These are phyloP conservation scores for Tilletiaria anomala DNA, from an alignment of 1,284 basidiomycete species.

Conservation along the genomic window DNA sequence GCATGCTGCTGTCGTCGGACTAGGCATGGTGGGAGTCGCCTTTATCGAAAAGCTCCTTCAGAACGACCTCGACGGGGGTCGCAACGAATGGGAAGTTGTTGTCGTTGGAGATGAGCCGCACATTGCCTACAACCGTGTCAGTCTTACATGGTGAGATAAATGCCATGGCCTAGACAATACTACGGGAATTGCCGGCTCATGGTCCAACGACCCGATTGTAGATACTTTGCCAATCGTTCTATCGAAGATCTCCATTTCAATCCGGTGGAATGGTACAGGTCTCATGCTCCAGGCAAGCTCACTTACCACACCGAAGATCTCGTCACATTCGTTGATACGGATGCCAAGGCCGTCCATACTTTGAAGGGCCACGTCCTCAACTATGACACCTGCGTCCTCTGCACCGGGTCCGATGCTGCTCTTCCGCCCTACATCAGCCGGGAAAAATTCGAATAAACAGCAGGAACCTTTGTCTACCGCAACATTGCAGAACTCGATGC, in stretches of 20 bases:
- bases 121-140: constrained; percentile 51
- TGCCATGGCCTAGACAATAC: too few relatives aligned
- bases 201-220: too few relatives aligned
- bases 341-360: constrained; percentile 45
- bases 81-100: constrained; percentile 16
- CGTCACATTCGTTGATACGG: constrained; percentile 46
- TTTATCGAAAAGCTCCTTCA: constrained; percentile 30
- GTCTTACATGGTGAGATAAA: too few relatives aligned
- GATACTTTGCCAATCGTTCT: constrained; percentile 53
- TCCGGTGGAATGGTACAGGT: constrained; percentile 49
- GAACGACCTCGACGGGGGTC: constrained; percentile 15
- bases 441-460: constrained; percentile 42
- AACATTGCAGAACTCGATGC: constrained; percentile 45
- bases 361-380: constrained; percentile 45
- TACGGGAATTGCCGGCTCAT: too few relatives aligned
- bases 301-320: constrained; percentile 27
- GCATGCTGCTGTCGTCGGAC: constrained; percentile 48
- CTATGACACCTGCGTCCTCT: constrained; percentile 50
- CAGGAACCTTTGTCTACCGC: constrained; percentile 58
- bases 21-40: constrained; percentile 59
- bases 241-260: constrained; percentile 57
- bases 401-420: constrained; percentile 56
- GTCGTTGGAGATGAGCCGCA: constrained; percentile 51
- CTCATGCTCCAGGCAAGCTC: constrained; percentile 29
- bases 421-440: constrained; percentile 52